Conservation (phyloP, 2,329 filamentous ascomycete species). For the Aspergillus candidus region DNA sequence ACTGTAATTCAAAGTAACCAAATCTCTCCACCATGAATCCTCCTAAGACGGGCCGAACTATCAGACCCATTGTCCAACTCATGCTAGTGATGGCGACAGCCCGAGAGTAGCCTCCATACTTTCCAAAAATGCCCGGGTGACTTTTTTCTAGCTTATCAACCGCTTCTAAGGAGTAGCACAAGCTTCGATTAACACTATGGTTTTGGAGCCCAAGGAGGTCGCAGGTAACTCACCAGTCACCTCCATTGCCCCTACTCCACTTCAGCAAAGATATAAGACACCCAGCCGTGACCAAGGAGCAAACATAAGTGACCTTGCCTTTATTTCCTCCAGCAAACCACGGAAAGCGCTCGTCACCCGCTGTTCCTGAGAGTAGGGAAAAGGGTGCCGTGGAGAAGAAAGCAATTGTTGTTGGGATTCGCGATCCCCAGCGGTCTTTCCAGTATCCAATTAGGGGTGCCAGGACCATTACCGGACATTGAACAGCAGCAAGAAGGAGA, state of each 20-base stretch:
- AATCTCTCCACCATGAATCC: slow-evolving; percentile 10
- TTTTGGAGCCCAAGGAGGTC: background rate
- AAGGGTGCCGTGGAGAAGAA: too few species aligned
- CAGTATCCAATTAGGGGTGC: too few species aligned
- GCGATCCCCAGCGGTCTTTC: too few species aligned
- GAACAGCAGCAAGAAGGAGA: too few species aligned
- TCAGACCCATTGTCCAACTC: slow-evolving; percentile 16
- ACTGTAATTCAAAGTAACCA: slow-evolving; percentile 14
- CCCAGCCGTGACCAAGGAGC: slow-evolving; percentile 1
- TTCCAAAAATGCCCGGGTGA: slow-evolving; percentile 17
- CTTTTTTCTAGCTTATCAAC: slow-evolving; percentile 10
- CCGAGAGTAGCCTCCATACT: slow-evolving; percentile 18
- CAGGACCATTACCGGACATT: too few species aligned
- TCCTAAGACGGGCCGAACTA: slow-evolving; percentile 13
- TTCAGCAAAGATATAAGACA: slow-evolving; percentile 7
- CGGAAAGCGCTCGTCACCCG: too few species aligned
- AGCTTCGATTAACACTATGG: background rate
- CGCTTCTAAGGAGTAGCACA: slow-evolving; percentile 5
- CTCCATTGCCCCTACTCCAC: slow-evolving; percentile 6
- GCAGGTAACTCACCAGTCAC: slow-evolving; percentile 4
- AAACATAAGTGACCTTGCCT: too few species aligned
- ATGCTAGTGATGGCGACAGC: slow-evolving; percentile 17
- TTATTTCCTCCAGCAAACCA: too few species aligned
- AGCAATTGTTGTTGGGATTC: too few species aligned
- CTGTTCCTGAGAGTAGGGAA: too few species aligned